Percentiles rank a stretch among this genome's conserved stretches.
These are phyloP conservation scores for Fusarium cicatricum DNA, from an alignment of 2,329 filamentous ascomycete species.

Conservation along the genomic window DNA sequence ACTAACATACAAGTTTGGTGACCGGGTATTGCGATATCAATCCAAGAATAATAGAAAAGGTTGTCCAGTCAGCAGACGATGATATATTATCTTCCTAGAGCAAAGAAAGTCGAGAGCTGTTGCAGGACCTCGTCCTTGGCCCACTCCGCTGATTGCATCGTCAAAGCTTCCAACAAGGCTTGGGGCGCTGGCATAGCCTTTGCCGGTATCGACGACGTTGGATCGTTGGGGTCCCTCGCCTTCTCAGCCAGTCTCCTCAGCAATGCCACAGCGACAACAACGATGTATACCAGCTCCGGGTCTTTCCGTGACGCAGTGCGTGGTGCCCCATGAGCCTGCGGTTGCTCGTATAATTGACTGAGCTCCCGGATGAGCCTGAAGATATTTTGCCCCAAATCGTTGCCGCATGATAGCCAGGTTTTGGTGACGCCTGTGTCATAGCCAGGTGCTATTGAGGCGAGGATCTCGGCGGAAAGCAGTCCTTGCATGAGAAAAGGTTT, in stretches of 20 bases:
- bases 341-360: constrained; percentile 67
- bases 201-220: constrained; percentile 61
- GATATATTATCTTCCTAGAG: constrained; percentile 56
- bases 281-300: constrained; percentile 67
- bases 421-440: constrained; percentile 77
- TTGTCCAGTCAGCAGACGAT: constrained; percentile 1
- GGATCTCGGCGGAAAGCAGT: constrained; percentile 86
- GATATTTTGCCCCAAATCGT: constrained; percentile 84
- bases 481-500: constrained; percentile 94
- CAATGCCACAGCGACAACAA: constrained; percentile 72
- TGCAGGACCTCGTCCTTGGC: constrained; percentile 72
- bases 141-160: constrained; percentile 69
- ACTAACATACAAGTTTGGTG: constrained; percentile 44
- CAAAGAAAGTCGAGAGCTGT: constrained; percentile 68
- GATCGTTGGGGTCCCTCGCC: constrained; percentile 63
- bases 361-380: constrained; percentile 78
- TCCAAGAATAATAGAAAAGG: constrained; percentile 25
- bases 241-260: constrained; percentile 76
- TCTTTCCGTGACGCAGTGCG: constrained; percentile 54
- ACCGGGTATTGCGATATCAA: constrained; percentile 25
- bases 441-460: constrained; percentile 76
- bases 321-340: constrained; percentile 48
- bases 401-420: constrained; percentile 82
- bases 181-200: constrained; percentile 72
- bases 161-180: constrained; percentile 71